phyloP scores from a whole-genome alignment of 2,329 filamentous ascomycete genomes.

The Fusarium sp. region DNA sequence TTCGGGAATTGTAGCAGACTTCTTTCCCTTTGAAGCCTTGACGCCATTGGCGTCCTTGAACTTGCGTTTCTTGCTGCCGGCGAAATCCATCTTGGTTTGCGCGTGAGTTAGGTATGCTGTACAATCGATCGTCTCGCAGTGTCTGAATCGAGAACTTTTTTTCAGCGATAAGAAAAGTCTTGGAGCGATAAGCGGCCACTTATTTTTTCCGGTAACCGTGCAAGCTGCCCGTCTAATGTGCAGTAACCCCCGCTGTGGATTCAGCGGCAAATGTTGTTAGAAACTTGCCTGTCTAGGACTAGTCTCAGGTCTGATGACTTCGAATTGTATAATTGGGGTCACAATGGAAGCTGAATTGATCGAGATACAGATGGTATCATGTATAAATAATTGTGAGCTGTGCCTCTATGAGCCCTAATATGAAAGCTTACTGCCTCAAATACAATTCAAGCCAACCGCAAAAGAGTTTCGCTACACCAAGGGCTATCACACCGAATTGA shows the following conservation, averaged over 20 bases:
- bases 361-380: not conserved
- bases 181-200: constrained; percentile 37
- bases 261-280: constrained; percentile 38
- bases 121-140: constrained; percentile 20
- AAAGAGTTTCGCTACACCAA: not conserved
- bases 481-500: not conserved
- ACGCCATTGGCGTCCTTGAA: constrained; percentile 53
- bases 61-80: constrained; percentile 60
- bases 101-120: constrained; percentile 26
- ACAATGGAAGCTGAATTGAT: constrained; percentile 13
- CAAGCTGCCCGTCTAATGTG: not conserved
- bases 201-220: constrained; percentile 31
- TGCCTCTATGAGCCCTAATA: not conserved
- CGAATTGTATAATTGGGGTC: constrained; percentile 4
- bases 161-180: constrained; percentile 46
- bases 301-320: constrained; percentile 13
- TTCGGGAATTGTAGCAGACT: constrained; percentile 42
- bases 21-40: constrained; percentile 44
- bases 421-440: not conserved
- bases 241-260: constrained; percentile 37
- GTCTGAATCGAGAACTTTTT: constrained; percentile 43
- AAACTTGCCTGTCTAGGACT: constrained; percentile 30
- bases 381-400: not conserved
- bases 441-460: not conserved
- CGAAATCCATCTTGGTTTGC: constrained; percentile 51